These are phyloP conservation scores for Infundibulicybe gibba DNA, from an alignment of 768 basidiomycete genomes.

Conservation along the genomic window DNA sequence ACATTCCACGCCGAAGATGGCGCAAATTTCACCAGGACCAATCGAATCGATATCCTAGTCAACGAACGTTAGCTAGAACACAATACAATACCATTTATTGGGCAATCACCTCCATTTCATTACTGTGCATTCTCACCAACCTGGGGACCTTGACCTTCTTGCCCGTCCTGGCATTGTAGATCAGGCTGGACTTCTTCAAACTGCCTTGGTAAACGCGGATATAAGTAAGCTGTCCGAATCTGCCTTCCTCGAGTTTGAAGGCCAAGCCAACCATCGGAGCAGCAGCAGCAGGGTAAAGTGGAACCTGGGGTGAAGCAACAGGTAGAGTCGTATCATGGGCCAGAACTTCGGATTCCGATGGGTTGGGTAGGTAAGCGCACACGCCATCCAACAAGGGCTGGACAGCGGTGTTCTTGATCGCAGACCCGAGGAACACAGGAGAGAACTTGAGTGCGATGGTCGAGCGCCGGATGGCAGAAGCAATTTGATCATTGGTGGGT, in stretches of 20 bases:
- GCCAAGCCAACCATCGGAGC: slow-evolving; percentile 92
- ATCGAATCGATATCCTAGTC: slow-evolving; percentile 84
- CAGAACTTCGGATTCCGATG: slow-evolving; percentile 70
- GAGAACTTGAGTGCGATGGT: slow-evolving; percentile 89
- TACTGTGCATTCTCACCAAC: slow-evolving; percentile 95
- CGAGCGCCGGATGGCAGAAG: slow-evolving; percentile 82
- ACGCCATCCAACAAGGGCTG: slow-evolving; percentile 94
- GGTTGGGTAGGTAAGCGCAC: slow-evolving; percentile 91
- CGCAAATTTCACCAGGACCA: slow-evolving; percentile 98
- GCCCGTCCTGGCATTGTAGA: slow-evolving; percentile 91
- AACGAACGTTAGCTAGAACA: neutral
- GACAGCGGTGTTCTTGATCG: slow-evolving; percentile 95
- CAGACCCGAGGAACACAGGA: slow-evolving; percentile 95
- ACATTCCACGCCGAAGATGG: slow-evolving; percentile 98
- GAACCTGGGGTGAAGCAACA: slow-evolving; percentile 60
- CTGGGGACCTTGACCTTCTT: slow-evolving; percentile 97
- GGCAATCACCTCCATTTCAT: slow-evolving; percentile 90
- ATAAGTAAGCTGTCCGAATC: slow-evolving; percentile 96
- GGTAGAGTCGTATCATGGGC: slow-evolving; percentile 83
- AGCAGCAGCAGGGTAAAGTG: slow-evolving; percentile 76
- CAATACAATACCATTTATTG: neutral
- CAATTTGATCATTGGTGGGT: slow-evolving; percentile 71
- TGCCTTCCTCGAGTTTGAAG: slow-evolving; percentile 97
- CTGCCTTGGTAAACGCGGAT: slow-evolving; percentile 98
- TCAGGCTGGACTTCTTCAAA: slow-evolving; percentile 78